Base-by-base conservation (phyloP, 202 grass and related monocot species). In the Schoenoplectus triqueter region DNA sequence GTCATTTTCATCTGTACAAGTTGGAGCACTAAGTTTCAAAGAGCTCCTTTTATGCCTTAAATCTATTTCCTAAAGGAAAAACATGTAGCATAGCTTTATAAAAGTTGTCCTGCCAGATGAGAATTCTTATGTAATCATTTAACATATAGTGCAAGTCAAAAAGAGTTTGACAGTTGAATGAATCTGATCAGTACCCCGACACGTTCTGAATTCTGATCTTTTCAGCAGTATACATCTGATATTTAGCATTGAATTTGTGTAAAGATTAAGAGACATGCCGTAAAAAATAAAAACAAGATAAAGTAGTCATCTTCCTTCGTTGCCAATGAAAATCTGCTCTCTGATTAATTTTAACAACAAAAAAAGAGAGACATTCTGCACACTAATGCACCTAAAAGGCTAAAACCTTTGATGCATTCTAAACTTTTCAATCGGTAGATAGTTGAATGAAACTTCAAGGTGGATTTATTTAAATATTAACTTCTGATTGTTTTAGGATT, bases 21-120 rank as follows among this genome's bases (percentile, higher is more conserved):
- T 83, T 82, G 81, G 49, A 59, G 65, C 81, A 83, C 64, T 83
- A 83, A 17, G 13, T 22, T 83, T 71, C 46, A 65, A 83, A 59
- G 71, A 83, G 59, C 65, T 65, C 17, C 47, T 83, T 83, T 71
- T 83, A 45, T 59, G 22, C 48, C 81, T 55, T 83, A 42, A 56
- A n/a, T 83, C 52, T 18, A 55, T 66, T 78, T 79, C 55, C 54
- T 61, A 61, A 45, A 79, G 39, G 55, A 6, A 61, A 44, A 79
- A 61, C 13, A 62, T 60, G 75, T 42, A 60, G 39, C 54, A 2
- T 79, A 61, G 55, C 75, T 79, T 79, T 61, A 44, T 79, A 61
- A 14, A 79, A 42, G 47, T 14, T 42, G 15, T 57, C 72, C 10
- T 10, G 31, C 39, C 14, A 61, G 22, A 79, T 45, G 22, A 61